A percentile compares a stretch with the other conserved stretches of the same genome.
These are phyloP conservation scores for Cucumis melo DNA, from an alignment of 306 rosid genomes.

Conservation along the genomic window DNA sequence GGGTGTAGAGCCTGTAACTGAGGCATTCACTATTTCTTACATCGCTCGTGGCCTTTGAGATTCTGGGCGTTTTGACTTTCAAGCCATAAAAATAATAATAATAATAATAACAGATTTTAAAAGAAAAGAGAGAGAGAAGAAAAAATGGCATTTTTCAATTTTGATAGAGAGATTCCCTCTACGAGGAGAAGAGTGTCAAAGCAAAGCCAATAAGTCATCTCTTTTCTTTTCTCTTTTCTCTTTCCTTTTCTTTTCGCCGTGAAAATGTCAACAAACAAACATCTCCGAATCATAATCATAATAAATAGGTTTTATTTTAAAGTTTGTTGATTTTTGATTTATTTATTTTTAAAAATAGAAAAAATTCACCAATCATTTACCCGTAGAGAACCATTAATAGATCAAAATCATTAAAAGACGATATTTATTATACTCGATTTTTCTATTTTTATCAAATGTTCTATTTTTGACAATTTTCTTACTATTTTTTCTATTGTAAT, in stretches of 20 bases:
- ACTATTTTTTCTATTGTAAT: no score
- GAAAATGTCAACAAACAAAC: slow-evolving; percentile 4
- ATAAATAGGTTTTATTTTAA: no score
- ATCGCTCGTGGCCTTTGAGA: background rate
- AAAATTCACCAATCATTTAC: no score
- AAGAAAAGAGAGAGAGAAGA: slow-evolving; percentile 7
- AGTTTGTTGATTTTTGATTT: no score
- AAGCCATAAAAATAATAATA: background rate
- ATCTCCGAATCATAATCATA: background rate
- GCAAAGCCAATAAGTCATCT: slow-evolving; percentile 10
- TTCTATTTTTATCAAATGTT: no score
- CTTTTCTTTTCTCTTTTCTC: background rate
- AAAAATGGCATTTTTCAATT: background rate
- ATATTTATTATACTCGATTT: no score
- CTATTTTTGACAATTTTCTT: no score
- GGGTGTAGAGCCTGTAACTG: background rate
- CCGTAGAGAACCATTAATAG: no score
- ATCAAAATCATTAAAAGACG: no score
- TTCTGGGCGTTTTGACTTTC: slow-evolving; percentile 12
- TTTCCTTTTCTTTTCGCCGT: background rate
- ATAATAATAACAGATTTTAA: no score
- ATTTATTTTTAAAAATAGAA: no score
- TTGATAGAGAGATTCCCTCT: slow-evolving; percentile 45
- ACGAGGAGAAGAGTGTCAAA: slow-evolving; percentile 51
- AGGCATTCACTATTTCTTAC: background rate